Percentiles rank a stretch among this genome's conserved stretches.
Evolutionary conservation across 176 grass and related monocot genomes (phyloP).

Genomic region (Musa schizocarpa): DNA sequence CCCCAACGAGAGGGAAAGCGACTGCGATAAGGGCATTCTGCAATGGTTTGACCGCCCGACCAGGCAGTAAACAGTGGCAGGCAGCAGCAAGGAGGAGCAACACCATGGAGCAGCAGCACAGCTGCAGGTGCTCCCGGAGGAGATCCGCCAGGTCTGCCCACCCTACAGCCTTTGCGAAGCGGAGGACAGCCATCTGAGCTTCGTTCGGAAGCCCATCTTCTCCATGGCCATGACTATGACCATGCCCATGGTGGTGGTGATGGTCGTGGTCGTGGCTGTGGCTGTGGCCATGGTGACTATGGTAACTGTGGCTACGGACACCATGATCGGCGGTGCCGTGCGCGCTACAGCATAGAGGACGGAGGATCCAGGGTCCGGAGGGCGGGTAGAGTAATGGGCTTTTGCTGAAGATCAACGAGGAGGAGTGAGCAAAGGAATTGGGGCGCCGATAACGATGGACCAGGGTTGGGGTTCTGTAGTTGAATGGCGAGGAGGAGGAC

Average conservation of each 20-base stretch:
- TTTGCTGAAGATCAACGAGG: not conserved
- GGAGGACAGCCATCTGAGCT: slow-evolving; percentile 42
- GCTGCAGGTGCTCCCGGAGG: slow-evolving; percentile 69
- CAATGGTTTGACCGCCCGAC: slow-evolving; percentile 23
- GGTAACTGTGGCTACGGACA: slow-evolving; percentile 6
- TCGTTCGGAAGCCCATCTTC: slow-evolving; percentile 14
- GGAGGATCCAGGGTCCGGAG: not conserved
- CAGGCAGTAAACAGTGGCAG: slow-evolving; percentile 42
- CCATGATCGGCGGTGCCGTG: not conserved
- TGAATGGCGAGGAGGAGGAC: not conserved
- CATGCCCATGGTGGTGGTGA: not conserved
- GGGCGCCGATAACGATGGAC: not conserved
- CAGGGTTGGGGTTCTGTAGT: not conserved
- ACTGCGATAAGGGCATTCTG: slow-evolving; percentile 56
- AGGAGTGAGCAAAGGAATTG: not conserved
- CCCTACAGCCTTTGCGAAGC: slow-evolving; percentile 59
- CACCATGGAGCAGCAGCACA: slow-evolving; percentile 80
- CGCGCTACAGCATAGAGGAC: not conserved
- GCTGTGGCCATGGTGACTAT: slow-evolving; percentile 31
- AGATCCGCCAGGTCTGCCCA: slow-evolving; percentile 65
- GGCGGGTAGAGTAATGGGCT: slow-evolving; percentile 15
- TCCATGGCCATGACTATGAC: slow-evolving; percentile 11
- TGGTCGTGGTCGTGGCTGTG: slow-evolving; percentile 8
- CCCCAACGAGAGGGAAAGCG: slow-evolving; percentile 95
- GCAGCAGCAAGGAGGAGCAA: slow-evolving; percentile 65